phyloP scores from a whole-genome alignment of 768 basidiomycete species.

The Kwoniella sp. region DNA sequence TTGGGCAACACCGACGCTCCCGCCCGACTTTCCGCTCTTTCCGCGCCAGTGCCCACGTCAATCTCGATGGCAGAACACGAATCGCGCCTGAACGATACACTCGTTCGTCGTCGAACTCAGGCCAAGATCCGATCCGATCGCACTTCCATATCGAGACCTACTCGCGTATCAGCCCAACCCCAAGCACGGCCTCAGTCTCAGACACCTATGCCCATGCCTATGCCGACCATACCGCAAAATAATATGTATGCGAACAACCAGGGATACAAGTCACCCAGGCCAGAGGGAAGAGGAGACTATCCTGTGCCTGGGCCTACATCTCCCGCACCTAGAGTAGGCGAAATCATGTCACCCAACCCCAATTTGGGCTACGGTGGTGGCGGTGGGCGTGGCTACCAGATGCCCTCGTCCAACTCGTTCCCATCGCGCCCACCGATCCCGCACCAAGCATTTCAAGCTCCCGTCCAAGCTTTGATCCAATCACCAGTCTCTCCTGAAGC shows the following conservation, averaged over 20 bases:
- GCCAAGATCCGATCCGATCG: constrained; percentile 67
- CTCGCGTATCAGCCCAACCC: constrained; percentile 3
- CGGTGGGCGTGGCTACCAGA: not conserved
- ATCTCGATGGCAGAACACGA: constrained; percentile 82
- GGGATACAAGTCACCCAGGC: not conserved
- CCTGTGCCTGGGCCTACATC: constrained; percentile 8
- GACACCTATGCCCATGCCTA: constrained; percentile 9
- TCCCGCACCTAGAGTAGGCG: constrained; percentile 21
- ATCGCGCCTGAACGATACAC: constrained; percentile 71
- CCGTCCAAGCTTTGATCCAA: not conserved
- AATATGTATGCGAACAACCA: not conserved
- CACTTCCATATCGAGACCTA: constrained; percentile 65
- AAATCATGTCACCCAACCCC: constrained; percentile 33
- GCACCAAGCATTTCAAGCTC: constrained; percentile 14
- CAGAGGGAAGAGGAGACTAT: not conserved
- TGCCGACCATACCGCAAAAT: not conserved
- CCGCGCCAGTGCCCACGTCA: constrained; percentile 64
- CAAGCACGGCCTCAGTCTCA: not conserved
- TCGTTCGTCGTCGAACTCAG: constrained; percentile 79
- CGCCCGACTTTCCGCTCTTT: constrained; percentile 71
- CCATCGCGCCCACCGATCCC: constrained; percentile 21
- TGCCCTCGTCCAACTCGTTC: constrained; percentile 17
- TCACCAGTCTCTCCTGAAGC: constrained; percentile 1
- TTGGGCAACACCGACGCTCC: constrained; percentile 80
- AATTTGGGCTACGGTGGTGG: not conserved